Evolutionary conservation across 2,329 filamentous ascomycete species (phyloP), one percentile per base, ranked within the genome.

Genomic region (Mycosphaerella sp.): DNA sequence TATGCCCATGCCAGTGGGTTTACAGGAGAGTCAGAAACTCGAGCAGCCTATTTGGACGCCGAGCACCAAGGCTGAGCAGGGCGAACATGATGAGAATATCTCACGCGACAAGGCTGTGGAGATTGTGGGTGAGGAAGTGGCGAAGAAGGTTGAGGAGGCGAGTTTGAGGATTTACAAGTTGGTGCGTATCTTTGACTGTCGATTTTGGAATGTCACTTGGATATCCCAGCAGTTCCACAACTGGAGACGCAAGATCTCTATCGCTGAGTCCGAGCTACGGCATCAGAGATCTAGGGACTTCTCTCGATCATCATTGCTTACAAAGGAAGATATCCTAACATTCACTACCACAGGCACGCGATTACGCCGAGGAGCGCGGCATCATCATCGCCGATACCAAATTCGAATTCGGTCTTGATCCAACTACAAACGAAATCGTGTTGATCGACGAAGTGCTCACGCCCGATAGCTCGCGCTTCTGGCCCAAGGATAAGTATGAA

Each of bases 371-470:
- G 18, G 74, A 77, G 57, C 79, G 80, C 7, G 86, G 85, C 9
- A 85, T 90, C 58, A 83, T 90, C 64, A 86, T 90, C 52, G 86
- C 85, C 1, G 84, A 87, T 64, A 87, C 84, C 2, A 87, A 87
- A 66, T 86, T 87, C 65, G 84, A 87, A 71, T 91, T 89, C 64
- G 85, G 83, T 1, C 72, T 87, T 14, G 65, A 70, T 59, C 75
- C 79, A 56, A 76, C 71, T 50, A 82, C 79, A 1, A 77, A 81
- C 54, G 79, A 86, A 62, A 77, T 93, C 6, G 80, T 89, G 32
- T 75, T 91, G 45, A 81, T 89, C 4, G 89, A 95, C 65, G 89
- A 95, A 73, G 87, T 94, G 17, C 73, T 95, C 54, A 94, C 89
- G 6, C 89, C 89, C 2, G 75, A 77, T 57, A 73, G 69, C 59